phyloP scores from a whole-genome alignment of 2,329 filamentous ascomycete genomes.

The Chaetomiaceae sp. region DNA sequence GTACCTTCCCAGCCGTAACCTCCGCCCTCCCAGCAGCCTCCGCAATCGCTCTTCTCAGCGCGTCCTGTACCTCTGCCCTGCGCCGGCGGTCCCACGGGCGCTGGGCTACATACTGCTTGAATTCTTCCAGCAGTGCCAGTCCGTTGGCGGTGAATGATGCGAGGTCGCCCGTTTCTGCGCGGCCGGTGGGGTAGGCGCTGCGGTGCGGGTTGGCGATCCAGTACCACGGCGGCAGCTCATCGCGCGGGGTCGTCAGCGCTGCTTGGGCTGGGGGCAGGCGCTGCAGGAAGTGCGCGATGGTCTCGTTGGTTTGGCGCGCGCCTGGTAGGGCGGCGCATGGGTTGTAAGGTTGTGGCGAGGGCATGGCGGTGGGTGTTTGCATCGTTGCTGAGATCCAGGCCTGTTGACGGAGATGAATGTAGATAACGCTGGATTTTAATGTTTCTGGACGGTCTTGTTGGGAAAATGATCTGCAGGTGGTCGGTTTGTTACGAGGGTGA shows the following conservation, averaged over 20 bases:
- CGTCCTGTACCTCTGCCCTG: not conserved
- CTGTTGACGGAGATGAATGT: too few relatives aligned
- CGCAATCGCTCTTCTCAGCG: not conserved
- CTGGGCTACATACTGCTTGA: not conserved
- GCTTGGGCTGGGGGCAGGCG: not conserved
- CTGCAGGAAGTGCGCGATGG: not conserved
- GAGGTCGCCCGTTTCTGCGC: not conserved
- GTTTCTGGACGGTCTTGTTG: too few relatives aligned
- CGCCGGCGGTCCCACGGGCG: not conserved
- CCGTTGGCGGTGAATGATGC: not conserved
- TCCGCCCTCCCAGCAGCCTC: not conserved
- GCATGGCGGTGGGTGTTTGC: too few relatives aligned
- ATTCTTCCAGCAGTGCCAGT: not conserved
- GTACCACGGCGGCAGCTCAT: not conserved
- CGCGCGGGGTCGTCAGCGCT: not conserved
- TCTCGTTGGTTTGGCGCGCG: constrained; percentile 3
- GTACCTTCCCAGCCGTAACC: not conserved
- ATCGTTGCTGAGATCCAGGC: too few relatives aligned
- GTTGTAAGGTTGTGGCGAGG: not conserved
- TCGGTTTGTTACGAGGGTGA: too few relatives aligned
- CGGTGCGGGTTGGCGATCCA: constrained; percentile 3
- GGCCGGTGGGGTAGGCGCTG: not conserved
- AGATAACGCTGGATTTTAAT: too few relatives aligned
- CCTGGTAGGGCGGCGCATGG: not conserved
- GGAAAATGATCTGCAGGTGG: too few relatives aligned